Conservation (phyloP, 2,329 filamentous ascomycete species). For the Calycina herbarum region DNA sequence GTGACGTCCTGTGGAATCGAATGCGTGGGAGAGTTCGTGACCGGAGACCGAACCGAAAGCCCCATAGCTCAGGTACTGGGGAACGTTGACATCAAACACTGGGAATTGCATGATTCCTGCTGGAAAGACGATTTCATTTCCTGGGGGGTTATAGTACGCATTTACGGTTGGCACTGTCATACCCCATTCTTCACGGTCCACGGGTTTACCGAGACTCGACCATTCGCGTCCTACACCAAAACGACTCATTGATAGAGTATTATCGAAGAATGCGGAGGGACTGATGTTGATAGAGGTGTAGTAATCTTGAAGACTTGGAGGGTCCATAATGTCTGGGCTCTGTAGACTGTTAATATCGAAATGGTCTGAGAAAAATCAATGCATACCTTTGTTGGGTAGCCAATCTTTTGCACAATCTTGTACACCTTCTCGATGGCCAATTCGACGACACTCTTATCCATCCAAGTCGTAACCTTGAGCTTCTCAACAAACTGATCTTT, state of each 20-base stretch:
- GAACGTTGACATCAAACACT: conserved; percentile 61
- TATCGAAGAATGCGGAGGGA: conserved; percentile 55
- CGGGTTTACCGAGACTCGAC: conserved; percentile 59
- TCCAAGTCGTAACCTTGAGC: conserved; percentile 61
- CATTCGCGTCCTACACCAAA: conserved; percentile 52
- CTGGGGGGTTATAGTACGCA: conserved; percentile 60
- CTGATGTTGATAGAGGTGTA: conserved; percentile 56
- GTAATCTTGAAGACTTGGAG: conserved; percentile 54
- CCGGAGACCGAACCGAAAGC: conserved; percentile 66
- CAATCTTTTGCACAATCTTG: conserved; percentile 68
- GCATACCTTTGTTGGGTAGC: conserved; percentile 56
- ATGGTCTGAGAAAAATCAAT: not conserved
- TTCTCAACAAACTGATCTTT: conserved; percentile 65
- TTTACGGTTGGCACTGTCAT: conserved; percentile 64
- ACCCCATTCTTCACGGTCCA: conserved; percentile 59
- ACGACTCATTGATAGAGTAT: conserved; percentile 51
- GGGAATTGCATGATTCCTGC: conserved; percentile 71
- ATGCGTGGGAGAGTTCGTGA: conserved; percentile 70
- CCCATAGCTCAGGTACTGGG: conserved; percentile 67
- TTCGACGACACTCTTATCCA: conserved; percentile 59
- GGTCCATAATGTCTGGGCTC: conserved; percentile 61
- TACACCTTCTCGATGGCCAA: conserved; percentile 64
- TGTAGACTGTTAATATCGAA: conserved; percentile 24
- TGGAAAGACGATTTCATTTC: conserved; percentile 67
- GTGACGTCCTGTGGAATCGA: conserved; percentile 64